Percentiles rank a stretch among this genome's conserved stretches.
Conservation (phyloP, 2,329 filamentous ascomycete genomes). For the Bipolaris zeicola region DNA sequence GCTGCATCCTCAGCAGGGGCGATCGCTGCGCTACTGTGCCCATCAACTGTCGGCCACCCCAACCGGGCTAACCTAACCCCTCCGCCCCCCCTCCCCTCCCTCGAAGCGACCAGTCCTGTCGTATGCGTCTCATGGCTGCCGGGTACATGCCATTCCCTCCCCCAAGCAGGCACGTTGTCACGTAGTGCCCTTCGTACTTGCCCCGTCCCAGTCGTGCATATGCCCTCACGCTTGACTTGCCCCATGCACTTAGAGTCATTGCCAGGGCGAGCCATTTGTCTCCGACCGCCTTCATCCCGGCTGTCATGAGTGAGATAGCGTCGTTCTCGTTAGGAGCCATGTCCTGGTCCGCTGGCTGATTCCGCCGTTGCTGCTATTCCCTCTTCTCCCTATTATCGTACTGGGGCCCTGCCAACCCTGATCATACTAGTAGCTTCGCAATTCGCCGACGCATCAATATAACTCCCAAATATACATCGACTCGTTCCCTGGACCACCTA, state of each 20-base stretch:
- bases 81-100: constrained; percentile 12
- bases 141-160: constrained; percentile 30
- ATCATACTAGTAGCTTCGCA: constrained; percentile 31
- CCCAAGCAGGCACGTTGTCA: constrained; percentile 28
- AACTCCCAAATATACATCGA: constrained; percentile 25
- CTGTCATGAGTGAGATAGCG: constrained; percentile 28
- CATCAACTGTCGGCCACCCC: constrained; percentile 33
- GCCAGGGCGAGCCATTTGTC: constrained; percentile 25
- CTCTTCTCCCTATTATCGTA: constrained; percentile 33
- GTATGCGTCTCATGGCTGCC: constrained; percentile 38
- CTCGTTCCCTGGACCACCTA: constrained; percentile 26
- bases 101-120: constrained; percentile 25
- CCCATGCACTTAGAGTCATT: constrained; percentile 22
- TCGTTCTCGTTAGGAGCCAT: constrained; percentile 25
- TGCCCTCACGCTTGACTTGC: constrained; percentile 34
- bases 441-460: constrained; percentile 34
- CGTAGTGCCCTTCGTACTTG: constrained; percentile 23
- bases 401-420: constrained; percentile 31
- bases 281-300: constrained; percentile 29
- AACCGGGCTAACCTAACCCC: constrained; percentile 29
- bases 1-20: constrained; percentile 33
- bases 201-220: constrained; percentile 35
- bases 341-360: constrained; percentile 39
- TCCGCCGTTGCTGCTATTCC: constrained; percentile 32
- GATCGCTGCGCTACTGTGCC: constrained; percentile 38